Conservation (phyloP, 164 flowering plant species). For the Echeveria elegans region DNA sequence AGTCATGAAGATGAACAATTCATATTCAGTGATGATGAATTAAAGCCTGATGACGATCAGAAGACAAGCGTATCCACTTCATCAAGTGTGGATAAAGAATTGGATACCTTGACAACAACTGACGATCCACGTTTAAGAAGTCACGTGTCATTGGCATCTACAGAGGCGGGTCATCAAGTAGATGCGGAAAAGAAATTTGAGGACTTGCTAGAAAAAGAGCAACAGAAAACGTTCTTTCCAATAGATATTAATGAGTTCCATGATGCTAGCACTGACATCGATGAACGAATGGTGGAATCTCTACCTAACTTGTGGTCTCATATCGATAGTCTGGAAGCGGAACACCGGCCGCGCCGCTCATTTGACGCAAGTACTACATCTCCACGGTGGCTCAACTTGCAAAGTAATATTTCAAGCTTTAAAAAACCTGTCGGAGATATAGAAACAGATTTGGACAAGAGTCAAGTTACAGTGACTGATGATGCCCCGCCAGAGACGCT, state of each 20-base stretch:
- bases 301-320: constrained; percentile 42
- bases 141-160: constrained; percentile 16
- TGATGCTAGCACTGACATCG: constrained; percentile 16
- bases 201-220: constrained; percentile 16
- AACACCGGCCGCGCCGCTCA: constrained; percentile 36
- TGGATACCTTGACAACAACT: constrained; percentile 5
- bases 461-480: constrained; percentile 15
- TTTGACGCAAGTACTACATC: constrained; percentile 34
- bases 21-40: constrained; percentile 40
- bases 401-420: constrained; percentile 19
- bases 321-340: constrained; percentile 17
- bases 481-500: constrained; percentile 14
- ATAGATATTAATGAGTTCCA: constrained; percentile 25
- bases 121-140: constrained; percentile 9
- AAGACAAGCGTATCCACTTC: constrained; percentile 13
- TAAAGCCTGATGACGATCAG: constrained; percentile 12
- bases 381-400: constrained; percentile 15
- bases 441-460: constrained; percentile 16
- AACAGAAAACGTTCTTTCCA: constrained; percentile 22
- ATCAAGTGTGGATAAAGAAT: constrained; percentile 18
- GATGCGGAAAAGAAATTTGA: constrained; percentile 16
- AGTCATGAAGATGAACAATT: constrained; percentile 45
- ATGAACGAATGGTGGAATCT: constrained; percentile 29
- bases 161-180: constrained; percentile 21
- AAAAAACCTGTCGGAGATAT: constrained; percentile 15